Conservation (phyloP, 768 basidiomycete species). For the Mycena filopes region DNA sequence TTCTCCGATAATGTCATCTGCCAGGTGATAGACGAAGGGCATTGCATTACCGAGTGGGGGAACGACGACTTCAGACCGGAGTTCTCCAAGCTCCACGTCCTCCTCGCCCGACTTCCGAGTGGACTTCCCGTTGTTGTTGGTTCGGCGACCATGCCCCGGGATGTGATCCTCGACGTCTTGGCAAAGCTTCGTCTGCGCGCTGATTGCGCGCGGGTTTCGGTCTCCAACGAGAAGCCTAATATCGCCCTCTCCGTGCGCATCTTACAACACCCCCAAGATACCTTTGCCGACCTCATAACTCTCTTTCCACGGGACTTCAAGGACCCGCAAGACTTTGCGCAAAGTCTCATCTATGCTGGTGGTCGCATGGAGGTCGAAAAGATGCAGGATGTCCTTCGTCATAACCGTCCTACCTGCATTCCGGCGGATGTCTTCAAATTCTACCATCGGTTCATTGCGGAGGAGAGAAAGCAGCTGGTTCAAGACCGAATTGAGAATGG, state of each 20-base stretch:
- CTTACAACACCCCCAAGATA: slow-evolving; percentile 14
- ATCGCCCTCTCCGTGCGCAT: slow-evolving; percentile 22
- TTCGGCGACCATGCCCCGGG: slow-evolving; percentile 15
- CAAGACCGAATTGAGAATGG: not conserved
- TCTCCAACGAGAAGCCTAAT: slow-evolving; percentile 23
- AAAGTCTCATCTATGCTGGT: slow-evolving; percentile 12
- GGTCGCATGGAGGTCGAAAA: slow-evolving; percentile 9
- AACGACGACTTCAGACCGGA: slow-evolving; percentile 15
- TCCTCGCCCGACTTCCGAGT: slow-evolving; percentile 11
- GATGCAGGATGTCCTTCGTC: slow-evolving; percentile 11
- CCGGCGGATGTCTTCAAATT: slow-evolving; percentile 1
- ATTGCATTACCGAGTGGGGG: slow-evolving; percentile 36
- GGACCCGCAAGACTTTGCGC: slow-evolving; percentile 5
- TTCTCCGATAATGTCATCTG: slow-evolving; percentile 18
- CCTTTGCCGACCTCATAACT: slow-evolving; percentile 16
- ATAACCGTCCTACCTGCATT: not conserved
- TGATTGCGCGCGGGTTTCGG: not conserved
- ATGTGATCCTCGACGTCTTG: slow-evolving; percentile 11
- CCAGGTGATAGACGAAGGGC: slow-evolving; percentile 35
- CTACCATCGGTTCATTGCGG: slow-evolving; percentile 18
- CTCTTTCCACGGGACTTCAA: not conserved
- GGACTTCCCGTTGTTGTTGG: slow-evolving; percentile 4
- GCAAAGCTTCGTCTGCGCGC: not conserved
- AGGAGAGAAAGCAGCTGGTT: not conserved
- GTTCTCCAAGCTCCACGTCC: slow-evolving; percentile 4